Base-by-base conservation (phyloP, 768 basidiomycete genomes). In the Leccinum uliginosum region DNA sequence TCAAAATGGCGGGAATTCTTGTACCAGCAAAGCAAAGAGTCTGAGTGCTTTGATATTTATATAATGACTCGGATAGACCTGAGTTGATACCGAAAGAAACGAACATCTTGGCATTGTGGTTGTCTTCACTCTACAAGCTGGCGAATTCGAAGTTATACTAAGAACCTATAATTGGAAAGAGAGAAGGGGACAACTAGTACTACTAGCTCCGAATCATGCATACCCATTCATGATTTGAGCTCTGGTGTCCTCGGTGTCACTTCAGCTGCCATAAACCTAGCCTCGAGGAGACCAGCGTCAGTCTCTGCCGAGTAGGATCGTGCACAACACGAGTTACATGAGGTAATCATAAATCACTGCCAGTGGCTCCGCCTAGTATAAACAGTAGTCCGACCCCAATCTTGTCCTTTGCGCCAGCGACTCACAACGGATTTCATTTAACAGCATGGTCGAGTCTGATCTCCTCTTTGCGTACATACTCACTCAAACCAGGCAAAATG, bases 401-500 rank as follows among this genome's bases (percentile, higher is more conserved):
- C 40, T 17, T 40, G 35, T 43, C 45, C n/a, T 46, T 47, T 51
- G 40, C 19, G 11, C 40, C 43, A 47, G 48, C 48, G 38, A 47
- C 43, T n/a, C 44, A 50, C 54, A 23, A 29, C 35, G 19, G 15
- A 11, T 24, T 9, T 23, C 49, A 38, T 43, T 34, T 27, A 43
- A 43, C 43, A 67, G 17, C 57, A 71, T 71, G 71, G 38, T 44
- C 55, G 67, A 71, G 24, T 23, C 61, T 24, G 53, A 63, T 26
- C 43, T 61, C 27, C 59, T 67, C 51, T 60, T 74, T 47, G 59
- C 60, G 12, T 70, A 83, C 61, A 67, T 83, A 53, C 56, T 83
- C 55, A 62, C 74, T 11, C 81, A 81, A 55, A 77, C 80, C 2
- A 71, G 72, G 43, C 65, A 74, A 50, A 82, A 83, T 60, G 65